These are phyloP conservation scores for Ophiosphaerella herpotricha DNA, from an alignment of 2,329 filamentous ascomycete species.

Conservation along the genomic window DNA sequence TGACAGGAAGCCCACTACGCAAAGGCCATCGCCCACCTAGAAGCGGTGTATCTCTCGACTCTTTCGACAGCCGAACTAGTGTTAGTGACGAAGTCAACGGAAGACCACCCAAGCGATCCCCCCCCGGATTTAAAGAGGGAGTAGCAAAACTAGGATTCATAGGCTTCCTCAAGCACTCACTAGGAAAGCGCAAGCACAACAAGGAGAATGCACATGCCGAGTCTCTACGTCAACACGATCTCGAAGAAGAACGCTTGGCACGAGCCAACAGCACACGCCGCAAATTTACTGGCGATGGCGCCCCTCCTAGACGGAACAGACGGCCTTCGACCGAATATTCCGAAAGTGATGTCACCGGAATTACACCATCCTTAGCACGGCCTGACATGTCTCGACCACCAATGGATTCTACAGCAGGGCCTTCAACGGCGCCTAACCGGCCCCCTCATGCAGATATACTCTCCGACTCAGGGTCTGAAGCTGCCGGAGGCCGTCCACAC, in stretches of 20 bases:
- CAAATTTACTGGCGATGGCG: constrained; percentile 70
- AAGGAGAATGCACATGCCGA: constrained; percentile 66
- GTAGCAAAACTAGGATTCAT: constrained; percentile 53
- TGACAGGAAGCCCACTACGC: constrained; percentile 55
- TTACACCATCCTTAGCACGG: constrained; percentile 51
- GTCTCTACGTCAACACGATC: constrained; percentile 55
- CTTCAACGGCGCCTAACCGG: constrained; percentile 40
- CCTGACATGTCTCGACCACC: constrained; percentile 37
- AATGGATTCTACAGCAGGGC: constrained; percentile 31
- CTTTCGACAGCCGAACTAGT: constrained; percentile 48
- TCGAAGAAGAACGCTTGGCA: constrained; percentile 58
- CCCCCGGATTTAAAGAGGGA: constrained; percentile 50
- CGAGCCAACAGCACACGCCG: constrained; percentile 61
- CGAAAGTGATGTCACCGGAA: constrained; percentile 49
- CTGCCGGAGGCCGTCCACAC: constrained; percentile 41
- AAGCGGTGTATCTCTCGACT: constrained; percentile 46
- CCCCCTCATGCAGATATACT: constrained; percentile 47
- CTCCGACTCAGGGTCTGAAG: constrained; percentile 48
- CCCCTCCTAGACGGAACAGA: constrained; percentile 34
- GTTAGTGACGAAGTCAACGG: constrained; percentile 37
- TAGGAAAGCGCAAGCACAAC: constrained; percentile 59
- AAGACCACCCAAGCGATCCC: constrained; percentile 30
- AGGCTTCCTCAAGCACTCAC: constrained; percentile 50
- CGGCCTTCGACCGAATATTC: constrained; percentile 49
- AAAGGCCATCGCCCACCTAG: constrained; percentile 34